phyloP scores from a whole-genome alignment of 371 early-diverging fungal genomes.

The Umbelopsis sp. region DNA sequence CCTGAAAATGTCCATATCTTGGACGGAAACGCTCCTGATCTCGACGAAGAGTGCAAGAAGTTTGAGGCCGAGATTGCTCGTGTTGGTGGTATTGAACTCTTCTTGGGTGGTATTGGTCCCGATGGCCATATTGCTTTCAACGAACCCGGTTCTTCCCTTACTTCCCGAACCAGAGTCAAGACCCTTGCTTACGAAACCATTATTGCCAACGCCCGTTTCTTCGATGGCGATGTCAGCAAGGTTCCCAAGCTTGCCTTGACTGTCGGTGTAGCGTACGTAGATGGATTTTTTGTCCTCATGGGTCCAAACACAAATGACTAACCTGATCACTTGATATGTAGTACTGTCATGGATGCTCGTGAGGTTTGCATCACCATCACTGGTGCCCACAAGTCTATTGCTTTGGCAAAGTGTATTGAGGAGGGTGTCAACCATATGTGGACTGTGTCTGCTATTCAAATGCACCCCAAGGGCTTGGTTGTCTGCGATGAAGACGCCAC shows the following conservation, averaged over 20 bases:
- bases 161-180: slow-evolving; percentile 83
- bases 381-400: slow-evolving; percentile 84
- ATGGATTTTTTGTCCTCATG: not conserved
- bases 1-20: slow-evolving; percentile 84
- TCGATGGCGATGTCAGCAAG: slow-evolving; percentile 81
- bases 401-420: slow-evolving; percentile 81
- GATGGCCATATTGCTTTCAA: slow-evolving; percentile 92
- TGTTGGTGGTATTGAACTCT: slow-evolving; percentile 79
- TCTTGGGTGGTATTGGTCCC: slow-evolving; percentile 81
- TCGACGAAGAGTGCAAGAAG: slow-evolving; percentile 77
- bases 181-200: slow-evolving; percentile 90
- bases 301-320: not conserved
- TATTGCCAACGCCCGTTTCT: slow-evolving; percentile 86
- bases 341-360: slow-evolving; percentile 85
- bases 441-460: slow-evolving; percentile 85
- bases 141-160: slow-evolving; percentile 86
- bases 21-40: slow-evolving; percentile 79
- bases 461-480: slow-evolving; percentile 78
- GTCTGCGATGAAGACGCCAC: slow-evolving; percentile 88
- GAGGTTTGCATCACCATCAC: slow-evolving; percentile 87
- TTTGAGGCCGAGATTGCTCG: slow-evolving; percentile 78
- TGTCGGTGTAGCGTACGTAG: slow-evolving; percentile 79
- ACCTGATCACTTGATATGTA: slow-evolving; percentile 35
- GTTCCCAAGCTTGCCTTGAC: slow-evolving; percentile 88
- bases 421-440: slow-evolving; percentile 85